phyloP scores from a whole-genome alignment of 2,329 filamentous ascomycete species.

The Exserohilum turcica region DNA sequence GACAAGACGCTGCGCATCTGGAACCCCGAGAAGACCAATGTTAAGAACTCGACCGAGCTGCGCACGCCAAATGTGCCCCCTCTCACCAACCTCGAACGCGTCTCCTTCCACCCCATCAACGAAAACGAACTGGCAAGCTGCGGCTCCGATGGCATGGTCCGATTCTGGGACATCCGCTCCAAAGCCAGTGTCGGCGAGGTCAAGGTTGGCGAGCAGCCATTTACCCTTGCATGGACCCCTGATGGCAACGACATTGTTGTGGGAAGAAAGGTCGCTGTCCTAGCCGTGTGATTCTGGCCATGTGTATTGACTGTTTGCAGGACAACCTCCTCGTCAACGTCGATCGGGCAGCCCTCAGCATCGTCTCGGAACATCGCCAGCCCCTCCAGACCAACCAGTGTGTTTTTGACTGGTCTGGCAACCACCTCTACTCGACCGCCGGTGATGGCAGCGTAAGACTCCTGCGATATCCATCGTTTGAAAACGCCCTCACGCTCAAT shows the following conservation, averaged over 20 bases:
- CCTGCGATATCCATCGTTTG: constrained; percentile 55
- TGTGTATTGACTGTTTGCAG: constrained; percentile 44
- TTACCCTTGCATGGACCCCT: constrained; percentile 75
- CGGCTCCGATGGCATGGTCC: constrained; percentile 73
- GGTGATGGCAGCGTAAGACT: constrained; percentile 73
- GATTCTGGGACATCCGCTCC: constrained; percentile 80
- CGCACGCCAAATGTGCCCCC: constrained; percentile 59
- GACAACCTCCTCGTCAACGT: constrained; percentile 67
- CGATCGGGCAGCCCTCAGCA: constrained; percentile 62
- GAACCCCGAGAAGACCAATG: constrained; percentile 77
- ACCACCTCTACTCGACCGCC: constrained; percentile 72
- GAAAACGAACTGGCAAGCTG: constrained; percentile 79
- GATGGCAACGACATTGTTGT: constrained; percentile 72
- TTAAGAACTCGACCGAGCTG: constrained; percentile 78
- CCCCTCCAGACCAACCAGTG: constrained; percentile 72
- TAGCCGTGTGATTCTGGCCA: constrained; percentile 17
- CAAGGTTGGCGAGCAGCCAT: constrained; percentile 64
- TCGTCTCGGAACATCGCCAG: constrained; percentile 65
- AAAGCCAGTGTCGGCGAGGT: constrained; percentile 73
- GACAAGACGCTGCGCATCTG: constrained; percentile 76
- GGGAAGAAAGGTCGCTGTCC: constrained; percentile 66
- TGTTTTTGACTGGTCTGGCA: constrained; percentile 73
- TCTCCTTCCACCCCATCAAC: constrained; percentile 77
- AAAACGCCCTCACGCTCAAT: constrained; percentile 63
- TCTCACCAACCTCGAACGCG: constrained; percentile 64